Evolutionary conservation across 345 rosid species (phyloP).

Genomic region (Boechera stricta): DNA sequence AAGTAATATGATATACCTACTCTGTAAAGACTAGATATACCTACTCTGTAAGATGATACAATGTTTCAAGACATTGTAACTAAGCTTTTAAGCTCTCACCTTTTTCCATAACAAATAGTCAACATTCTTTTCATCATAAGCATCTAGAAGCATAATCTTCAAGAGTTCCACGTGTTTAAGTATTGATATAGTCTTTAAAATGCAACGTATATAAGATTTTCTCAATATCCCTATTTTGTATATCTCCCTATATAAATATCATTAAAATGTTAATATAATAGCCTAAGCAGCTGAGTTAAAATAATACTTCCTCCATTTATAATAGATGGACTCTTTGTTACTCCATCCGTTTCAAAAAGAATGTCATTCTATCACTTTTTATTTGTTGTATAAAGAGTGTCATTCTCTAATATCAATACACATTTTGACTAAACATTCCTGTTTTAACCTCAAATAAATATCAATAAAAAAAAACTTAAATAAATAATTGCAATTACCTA

Average conservation of each 20-base stretch:
- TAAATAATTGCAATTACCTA: no score
- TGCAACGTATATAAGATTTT: neutral
- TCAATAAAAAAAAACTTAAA: no score
- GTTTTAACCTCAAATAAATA: no score
- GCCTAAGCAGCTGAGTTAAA: neutral
- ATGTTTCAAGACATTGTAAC: constrained; percentile 24
- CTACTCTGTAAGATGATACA: neutral
- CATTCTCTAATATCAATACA: no score
- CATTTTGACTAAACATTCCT: no score
- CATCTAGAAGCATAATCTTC: constrained; percentile 35
- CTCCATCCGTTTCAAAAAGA: no score
- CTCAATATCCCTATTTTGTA: neutral
- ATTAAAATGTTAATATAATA: neutral
- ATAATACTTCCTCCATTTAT: no score
- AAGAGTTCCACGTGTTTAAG: constrained; percentile 12
- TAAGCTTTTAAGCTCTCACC: constrained; percentile 10
- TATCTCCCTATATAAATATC: no score
- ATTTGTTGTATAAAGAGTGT: no score
- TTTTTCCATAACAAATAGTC: constrained; percentile 7
- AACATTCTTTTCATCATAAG: constrained; percentile 12
- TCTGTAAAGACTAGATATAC: no score
- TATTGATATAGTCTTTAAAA: neutral
- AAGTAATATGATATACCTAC: neutral
- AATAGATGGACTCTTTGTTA: no score
- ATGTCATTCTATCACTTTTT: no score